phyloP scores from a whole-genome alignment of 2,329 filamentous ascomycete species.

The Colletotrichum coccodes region DNA sequence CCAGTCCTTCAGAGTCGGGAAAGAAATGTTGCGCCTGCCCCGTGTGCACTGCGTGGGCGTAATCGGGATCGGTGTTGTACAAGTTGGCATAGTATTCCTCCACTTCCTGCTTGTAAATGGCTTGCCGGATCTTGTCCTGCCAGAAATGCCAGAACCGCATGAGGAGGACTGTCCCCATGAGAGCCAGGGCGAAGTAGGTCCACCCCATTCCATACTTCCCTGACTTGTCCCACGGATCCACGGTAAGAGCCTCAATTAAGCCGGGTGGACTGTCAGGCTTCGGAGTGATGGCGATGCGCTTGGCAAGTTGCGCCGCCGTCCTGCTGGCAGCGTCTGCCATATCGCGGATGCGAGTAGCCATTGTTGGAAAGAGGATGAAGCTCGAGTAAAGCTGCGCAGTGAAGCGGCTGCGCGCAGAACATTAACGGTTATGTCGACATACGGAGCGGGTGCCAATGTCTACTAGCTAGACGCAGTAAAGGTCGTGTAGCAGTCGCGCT shows the following conservation, averaged over 20 bases:
- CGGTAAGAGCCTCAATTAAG: slow-evolving; percentile 68
- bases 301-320: slow-evolving; percentile 52
- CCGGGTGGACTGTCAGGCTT: slow-evolving; percentile 69
- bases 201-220: slow-evolving; percentile 89
- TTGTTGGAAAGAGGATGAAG: slow-evolving; percentile 39
- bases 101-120: slow-evolving; percentile 85
- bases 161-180: slow-evolving; percentile 74
- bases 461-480: not conserved
- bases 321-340: slow-evolving; percentile 45
- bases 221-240: slow-evolving; percentile 84
- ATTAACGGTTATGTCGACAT: slow-evolving; percentile 39
- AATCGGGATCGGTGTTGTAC: slow-evolving; percentile 61
- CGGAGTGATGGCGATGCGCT: slow-evolving; percentile 69
- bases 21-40: slow-evolving; percentile 76
- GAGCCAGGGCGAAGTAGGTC: slow-evolving; percentile 85
- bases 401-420: slow-evolving; percentile 40
- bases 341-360: slow-evolving; percentile 52
- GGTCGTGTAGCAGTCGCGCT: not conserved
- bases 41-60: slow-evolving; percentile 57
- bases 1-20: slow-evolving; percentile 68
- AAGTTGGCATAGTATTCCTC: slow-evolving; percentile 70
- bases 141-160: slow-evolving; percentile 88
- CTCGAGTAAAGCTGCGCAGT: slow-evolving; percentile 31
- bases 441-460: slow-evolving; percentile 6
- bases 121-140: slow-evolving; percentile 92